Percentiles rank a stretch among this genome's conserved stretches.
Conservation (phyloP, 106 monocot genomes). For the Platanthera zijinensis region DNA sequence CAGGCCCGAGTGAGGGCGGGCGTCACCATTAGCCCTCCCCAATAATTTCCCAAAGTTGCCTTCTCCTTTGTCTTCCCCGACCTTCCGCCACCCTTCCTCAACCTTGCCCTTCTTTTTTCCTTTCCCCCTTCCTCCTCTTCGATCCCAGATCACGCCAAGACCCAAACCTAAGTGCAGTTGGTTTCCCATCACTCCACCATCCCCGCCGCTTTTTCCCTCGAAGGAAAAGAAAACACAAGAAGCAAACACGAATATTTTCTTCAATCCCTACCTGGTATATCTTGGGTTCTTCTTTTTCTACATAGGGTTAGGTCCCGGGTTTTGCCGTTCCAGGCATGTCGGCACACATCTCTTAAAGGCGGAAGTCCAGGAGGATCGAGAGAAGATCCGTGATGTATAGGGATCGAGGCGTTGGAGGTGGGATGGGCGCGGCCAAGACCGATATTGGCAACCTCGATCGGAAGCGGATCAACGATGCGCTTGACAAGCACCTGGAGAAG, state of each 20-base stretch:
- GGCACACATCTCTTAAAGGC: neutral
- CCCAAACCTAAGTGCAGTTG: neutral
- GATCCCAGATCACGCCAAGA: neutral
- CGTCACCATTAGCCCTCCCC: neutral
- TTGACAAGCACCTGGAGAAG: slow-evolving; percentile 64
- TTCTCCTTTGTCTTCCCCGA: neutral
- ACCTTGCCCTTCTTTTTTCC: neutral
- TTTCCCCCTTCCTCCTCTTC: neutral
- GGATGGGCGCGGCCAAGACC: slow-evolving; percentile 27
- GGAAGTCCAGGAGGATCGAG: neutral
- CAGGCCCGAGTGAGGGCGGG: neutral
- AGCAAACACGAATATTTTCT: neutral
- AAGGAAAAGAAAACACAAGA: neutral
- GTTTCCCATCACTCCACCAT: neutral
- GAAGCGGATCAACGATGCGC: slow-evolving; percentile 56
- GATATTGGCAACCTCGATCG: slow-evolving; percentile 34
- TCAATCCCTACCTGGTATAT: neutral
- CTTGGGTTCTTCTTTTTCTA: neutral
- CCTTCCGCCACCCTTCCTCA: neutral
- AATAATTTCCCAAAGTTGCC: neutral
- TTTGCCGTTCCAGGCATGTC: neutral
- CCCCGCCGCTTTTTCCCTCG: neutral
- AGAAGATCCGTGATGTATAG: slow-evolving; percentile 23
- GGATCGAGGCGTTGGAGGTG: slow-evolving; percentile 34
- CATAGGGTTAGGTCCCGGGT: neutral